A percentile compares a stretch with the other conserved stretches of the same genome.
Conservation (phyloP, 2,329 filamentous ascomycete genomes). For the Bipolaris victoriae region DNA sequence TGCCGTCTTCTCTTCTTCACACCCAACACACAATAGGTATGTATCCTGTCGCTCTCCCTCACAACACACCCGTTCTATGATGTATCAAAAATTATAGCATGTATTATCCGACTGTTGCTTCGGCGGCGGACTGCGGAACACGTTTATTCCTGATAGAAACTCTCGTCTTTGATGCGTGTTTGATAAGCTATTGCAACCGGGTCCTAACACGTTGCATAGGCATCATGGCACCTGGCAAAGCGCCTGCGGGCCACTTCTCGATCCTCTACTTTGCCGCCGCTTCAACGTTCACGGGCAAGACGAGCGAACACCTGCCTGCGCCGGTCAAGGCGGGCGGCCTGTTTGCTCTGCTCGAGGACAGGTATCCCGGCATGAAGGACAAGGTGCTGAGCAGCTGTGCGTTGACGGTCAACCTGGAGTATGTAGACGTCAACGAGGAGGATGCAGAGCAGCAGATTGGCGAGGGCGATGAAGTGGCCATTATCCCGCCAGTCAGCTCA, state of each 20-base stretch:
- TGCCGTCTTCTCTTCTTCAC: constrained; percentile 16
- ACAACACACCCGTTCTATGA: constrained; percentile 31
- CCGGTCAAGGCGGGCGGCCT: constrained; percentile 68
- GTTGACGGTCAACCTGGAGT: constrained; percentile 80
- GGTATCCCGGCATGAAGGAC: constrained; percentile 71
- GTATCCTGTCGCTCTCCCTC: constrained; percentile 11
- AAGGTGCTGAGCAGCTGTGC: constrained; percentile 75
- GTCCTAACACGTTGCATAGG: constrained; percentile 25
- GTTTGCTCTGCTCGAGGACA: constrained; percentile 70
- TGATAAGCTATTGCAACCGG: not conserved
- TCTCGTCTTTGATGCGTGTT: not conserved
- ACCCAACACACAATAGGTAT: constrained; percentile 25
- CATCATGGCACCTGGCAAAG: constrained; percentile 52
- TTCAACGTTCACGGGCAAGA: constrained; percentile 71
- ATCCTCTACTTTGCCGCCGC: constrained; percentile 84
- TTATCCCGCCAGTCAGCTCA: constrained; percentile 88
- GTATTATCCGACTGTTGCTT: constrained; percentile 56
- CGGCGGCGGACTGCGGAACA: constrained; percentile 40
- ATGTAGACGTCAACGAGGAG: constrained; percentile 72
- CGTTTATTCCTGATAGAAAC: constrained; percentile 41
- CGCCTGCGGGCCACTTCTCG: constrained; percentile 71
- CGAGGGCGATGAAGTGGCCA: constrained; percentile 81
- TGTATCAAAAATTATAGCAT: constrained; percentile 54
- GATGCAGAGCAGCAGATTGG: constrained; percentile 62
- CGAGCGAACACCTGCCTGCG: constrained; percentile 69